phyloP scores from a whole-genome alignment of 345 rosid species.

The Aquilaria malaccensis region DNA sequence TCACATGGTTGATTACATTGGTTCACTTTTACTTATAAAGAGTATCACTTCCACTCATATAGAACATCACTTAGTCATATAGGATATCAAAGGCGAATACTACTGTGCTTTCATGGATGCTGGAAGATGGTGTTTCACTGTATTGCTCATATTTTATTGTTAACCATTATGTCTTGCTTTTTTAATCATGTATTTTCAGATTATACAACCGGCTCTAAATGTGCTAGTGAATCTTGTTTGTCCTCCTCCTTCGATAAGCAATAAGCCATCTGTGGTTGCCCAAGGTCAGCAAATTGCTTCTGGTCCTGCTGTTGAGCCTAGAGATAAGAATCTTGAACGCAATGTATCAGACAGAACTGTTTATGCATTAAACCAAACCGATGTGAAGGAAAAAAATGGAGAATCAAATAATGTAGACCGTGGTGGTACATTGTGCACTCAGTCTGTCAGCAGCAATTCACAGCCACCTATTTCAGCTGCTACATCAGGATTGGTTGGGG shows the following conservation, averaged over 20 bases:
- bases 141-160: constrained; percentile 5
- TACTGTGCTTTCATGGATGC: background rate
- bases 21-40: no score
- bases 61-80: no score
- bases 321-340: constrained; percentile 41
- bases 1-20: no score
- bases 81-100: no score
- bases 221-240: constrained; percentile 94
- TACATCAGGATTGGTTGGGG: constrained; percentile 93
- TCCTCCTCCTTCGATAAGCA: constrained; percentile 97
- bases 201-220: constrained; percentile 89
- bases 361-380: constrained; percentile 34
- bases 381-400: constrained; percentile 46
- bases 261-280: constrained; percentile 49
- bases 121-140: constrained; percentile 5
- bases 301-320: constrained; percentile 29
- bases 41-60: no score
- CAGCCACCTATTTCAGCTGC: constrained; percentile 55
- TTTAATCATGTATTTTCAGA: constrained; percentile 37
- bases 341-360: constrained; percentile 32
- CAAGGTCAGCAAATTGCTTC: constrained; percentile 49
- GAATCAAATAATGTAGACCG: constrained; percentile 40
- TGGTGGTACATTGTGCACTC: constrained; percentile 28
- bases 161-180: constrained; percentile 10
- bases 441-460: constrained; percentile 34